Evolutionary conservation across 352 stramenopile species (phyloP), one percentile per base, ranked within the genome.

Genomic region (Pythium plurisporium): DNA sequence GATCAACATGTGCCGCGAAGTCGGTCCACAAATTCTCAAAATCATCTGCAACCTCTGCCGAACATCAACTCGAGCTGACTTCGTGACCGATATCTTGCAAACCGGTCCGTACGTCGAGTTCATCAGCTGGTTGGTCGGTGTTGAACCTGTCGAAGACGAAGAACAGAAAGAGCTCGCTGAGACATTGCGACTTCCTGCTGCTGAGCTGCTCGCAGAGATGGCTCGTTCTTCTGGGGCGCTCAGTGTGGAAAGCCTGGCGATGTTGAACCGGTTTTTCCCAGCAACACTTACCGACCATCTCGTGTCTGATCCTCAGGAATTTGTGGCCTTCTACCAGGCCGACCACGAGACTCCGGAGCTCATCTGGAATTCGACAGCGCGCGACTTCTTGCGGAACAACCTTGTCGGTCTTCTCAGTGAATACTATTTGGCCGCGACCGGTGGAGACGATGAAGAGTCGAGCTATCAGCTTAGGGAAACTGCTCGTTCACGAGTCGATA

Each of bases 321-420:
- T 82, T 33, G 52, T 86, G 34, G 70, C 74, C 40, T 93, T 80
- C 43, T 77, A 81, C 50, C 72, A 98, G 76, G 65, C 59, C 36
- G 87, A 98, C 45, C 90, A 95, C 59, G 89, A 95, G 59, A 96
- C 79, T 22, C 95, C 95, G 0, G 95, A 98, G 62, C 76, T 98
- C 9, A 91, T 98, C 23, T 98, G 95, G 95, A 96, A 97, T 48
- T 64, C 67, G 19, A 74, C 83, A 4, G 95, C 97, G 56, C 83
- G 93, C 30, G 79, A 75, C 6, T 82, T 96, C 56, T 63, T 98
- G 30, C 75, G 88, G 15, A 76, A 79, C 26, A 79, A 78, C 30
- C 47, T 97, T 4, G 62, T 73, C 31, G 64, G 74, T n/a, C 74
- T 94, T 10, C 70, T 97, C 10, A 87, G 93, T 53, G 71, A 77